phyloP scores from a whole-genome alignment of 2,329 filamentous ascomycete species.

The Tolypocladium endophyticum region DNA sequence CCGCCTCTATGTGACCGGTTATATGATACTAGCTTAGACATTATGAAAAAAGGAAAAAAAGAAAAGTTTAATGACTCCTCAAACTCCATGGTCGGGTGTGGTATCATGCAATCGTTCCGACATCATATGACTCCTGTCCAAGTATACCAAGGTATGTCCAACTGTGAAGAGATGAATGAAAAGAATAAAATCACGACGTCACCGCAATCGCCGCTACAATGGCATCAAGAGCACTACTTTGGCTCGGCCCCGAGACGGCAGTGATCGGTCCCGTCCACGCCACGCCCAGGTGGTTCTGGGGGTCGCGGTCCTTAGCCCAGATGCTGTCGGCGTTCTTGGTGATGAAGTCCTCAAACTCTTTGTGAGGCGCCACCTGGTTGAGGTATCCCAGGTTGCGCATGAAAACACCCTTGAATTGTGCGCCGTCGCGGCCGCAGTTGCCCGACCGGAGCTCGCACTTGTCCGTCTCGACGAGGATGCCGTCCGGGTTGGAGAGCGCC shows the following conservation, averaged over 20 bases:
- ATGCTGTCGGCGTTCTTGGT: slow-evolving; percentile 53
- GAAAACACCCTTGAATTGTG: slow-evolving; percentile 66
- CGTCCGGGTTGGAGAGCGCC: slow-evolving; percentile 29
- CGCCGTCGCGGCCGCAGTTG: slow-evolving; percentile 36
- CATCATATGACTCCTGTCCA: background rate
- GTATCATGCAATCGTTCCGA: background rate
- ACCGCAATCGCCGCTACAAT: slow-evolving; percentile 49
- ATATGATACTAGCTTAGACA: background rate
- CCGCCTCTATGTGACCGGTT: background rate
- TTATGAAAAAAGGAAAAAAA: background rate
- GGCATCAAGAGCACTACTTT: slow-evolving; percentile 56
- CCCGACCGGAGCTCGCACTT: slow-evolving; percentile 21
- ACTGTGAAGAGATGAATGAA: background rate
- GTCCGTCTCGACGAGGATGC: slow-evolving; percentile 32
- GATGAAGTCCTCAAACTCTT: slow-evolving; percentile 43
- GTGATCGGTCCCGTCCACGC: slow-evolving; percentile 55
- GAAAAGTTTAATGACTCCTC: background rate
- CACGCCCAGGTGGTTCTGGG: slow-evolving; percentile 40
- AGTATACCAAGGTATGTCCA: background rate
- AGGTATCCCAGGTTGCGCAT: slow-evolving; percentile 52
- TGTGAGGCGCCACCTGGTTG: slow-evolving; percentile 36
- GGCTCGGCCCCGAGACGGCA: slow-evolving; percentile 43
- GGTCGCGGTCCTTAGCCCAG: slow-evolving; percentile 47
- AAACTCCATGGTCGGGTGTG: background rate
- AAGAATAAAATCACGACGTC: slow-evolving; percentile 4